phyloP scores from a whole-genome alignment of 257 asterid species.

The Nicotiana attenuata region DNA sequence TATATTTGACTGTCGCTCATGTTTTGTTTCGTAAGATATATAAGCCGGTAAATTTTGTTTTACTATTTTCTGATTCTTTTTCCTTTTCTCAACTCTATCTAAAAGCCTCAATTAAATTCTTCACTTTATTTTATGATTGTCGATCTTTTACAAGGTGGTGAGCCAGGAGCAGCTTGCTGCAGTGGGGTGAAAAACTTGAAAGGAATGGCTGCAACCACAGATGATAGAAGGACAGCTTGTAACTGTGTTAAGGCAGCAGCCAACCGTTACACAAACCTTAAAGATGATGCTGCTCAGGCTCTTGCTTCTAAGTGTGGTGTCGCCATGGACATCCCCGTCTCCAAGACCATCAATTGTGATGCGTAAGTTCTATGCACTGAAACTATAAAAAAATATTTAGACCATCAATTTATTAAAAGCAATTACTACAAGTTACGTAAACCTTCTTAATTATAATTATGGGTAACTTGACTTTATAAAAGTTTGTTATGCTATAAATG shows the following conservation, averaged over 20 bases:
- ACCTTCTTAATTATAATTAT: too few species aligned
- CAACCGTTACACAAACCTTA: not conserved
- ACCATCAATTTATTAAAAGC: too few species aligned
- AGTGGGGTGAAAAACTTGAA: constrained; percentile 1
- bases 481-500: too few species aligned
- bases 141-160: not conserved
- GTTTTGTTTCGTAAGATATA: too few species aligned
- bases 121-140: too few species aligned
- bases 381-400: too few species aligned
- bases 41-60: not conserved
- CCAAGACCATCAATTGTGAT: not conserved
- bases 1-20: too few species aligned
- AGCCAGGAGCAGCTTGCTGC: not conserved
- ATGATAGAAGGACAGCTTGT: not conserved
- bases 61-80: too few species aligned
- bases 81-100: too few species aligned
- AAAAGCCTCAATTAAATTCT: not conserved
- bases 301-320: not conserved
- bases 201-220: not conserved
- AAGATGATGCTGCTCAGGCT: not conserved
- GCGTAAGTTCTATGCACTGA: not conserved
- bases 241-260: not conserved
- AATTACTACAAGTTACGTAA: too few species aligned
- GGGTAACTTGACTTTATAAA: too few species aligned
- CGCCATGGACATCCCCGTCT: not conserved